Evolutionary conservation across 2,329 filamentous ascomycete genomes (phyloP), one percentile per base, ranked within the genome.

Genomic region (Microsporum ferrugineum): DNA sequence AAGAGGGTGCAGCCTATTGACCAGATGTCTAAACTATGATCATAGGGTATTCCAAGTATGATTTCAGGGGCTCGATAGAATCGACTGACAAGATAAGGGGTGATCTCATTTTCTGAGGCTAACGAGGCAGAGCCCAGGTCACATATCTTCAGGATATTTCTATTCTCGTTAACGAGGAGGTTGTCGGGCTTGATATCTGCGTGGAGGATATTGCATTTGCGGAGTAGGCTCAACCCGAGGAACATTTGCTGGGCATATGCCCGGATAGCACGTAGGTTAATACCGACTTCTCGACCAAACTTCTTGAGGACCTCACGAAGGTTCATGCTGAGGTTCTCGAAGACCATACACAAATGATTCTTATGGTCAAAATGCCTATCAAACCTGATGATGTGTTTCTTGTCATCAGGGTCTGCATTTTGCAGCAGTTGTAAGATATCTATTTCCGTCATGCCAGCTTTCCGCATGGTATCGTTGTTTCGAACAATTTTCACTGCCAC

Each of bases 101-200:
- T 96, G 64, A 95, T 88, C 69, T 96, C 90, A 65, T 88, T 94
- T 68, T 99, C 94, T 10, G 88, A 88, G 60, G 88, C 86, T 69
- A 96, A 88, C 61, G 92, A 92, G 33, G 94, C 94, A n/a, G 94
- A 97, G 60, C 94, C 94, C 71, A 99, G 77, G 79, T 99, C 94
- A 73, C 91, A 96, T 60, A 99, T 89, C 74, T 99, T 99, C 69
- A 99, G 82, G 33, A 90, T 76, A 66, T 87, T 95, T 63, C 88
- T 86, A 63, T 80, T 84, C 66, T 95, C 89, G 67, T 92, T 94
- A 66, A 92, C 91, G 69, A 99, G 78, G 61, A 99, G 92, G 69
- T 99, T 99, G 82, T 99, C 94, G 6, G 94, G 94, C 75, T 99
- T 99, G 68, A 99, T 75, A 79, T 99, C 94, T 12, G 92, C 91